Evolutionary conservation across 495 filamentous ascomycete genomes (phyloP), one percentile per base, ranked within the genome.

Genomic region (Aspergillus indologenus): DNA sequence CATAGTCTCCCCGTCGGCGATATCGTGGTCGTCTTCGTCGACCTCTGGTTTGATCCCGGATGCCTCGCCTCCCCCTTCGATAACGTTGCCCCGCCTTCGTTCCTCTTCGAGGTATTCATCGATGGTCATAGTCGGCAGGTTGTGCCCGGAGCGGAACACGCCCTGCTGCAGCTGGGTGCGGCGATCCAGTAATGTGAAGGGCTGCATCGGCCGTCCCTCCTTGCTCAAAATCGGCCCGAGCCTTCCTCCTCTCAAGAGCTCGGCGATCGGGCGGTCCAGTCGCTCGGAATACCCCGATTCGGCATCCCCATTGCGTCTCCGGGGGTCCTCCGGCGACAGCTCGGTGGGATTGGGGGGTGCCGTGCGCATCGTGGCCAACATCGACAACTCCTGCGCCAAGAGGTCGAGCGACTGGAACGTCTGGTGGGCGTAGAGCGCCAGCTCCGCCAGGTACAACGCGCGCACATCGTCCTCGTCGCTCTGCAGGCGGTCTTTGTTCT

Each of bases 101-200:
- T 98, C 94, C 75, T 98, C 94, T 48, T 93, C 93, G 17, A 98
- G 76, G 68, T 98, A 98, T 72, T 98, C 94, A 62, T 98, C 95
- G 59, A 98, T 98, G 0, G 85, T 90, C 94, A 98, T 98, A 0
- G 95, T 98, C 9, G 94, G 94, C 45, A 98, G 75, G 71, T 89
- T 96, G 70, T 98, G 94, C 8, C 92, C 89, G 2, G 92, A 84
- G 54, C 88, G 82, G 71, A 98, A 98, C 3, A 98, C 93, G 4
- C 92, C 91, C 48, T 87, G 76, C 54, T 86, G 87, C 44, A 96
- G 71, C 62, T 89, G 82, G 65, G 92, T 84, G 5, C 94, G 83
- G 53, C 82, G 89, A 65, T 88, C 86, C 1, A 94, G 76, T 31
- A 98, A 70, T 3, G 91, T 97, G 65, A 98, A 98, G 3, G 93